Evolutionary conservation across 805 yeast species (phyloP).

Genomic region (Nakazawaea wyomingensis): DNA sequence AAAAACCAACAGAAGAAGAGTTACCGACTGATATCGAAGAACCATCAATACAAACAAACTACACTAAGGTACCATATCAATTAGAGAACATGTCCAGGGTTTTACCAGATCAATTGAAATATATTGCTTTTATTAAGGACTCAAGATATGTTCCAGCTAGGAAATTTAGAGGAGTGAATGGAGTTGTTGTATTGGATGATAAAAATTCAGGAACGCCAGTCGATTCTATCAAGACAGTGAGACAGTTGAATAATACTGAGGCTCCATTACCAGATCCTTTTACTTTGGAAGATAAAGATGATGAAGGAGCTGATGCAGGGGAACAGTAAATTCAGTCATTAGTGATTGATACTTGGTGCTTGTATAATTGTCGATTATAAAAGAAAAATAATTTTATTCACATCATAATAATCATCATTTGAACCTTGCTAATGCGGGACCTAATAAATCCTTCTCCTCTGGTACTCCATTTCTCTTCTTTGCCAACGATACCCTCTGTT

Average conservation of each 20-base stretch:
- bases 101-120: conserved; percentile 81
- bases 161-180: conserved; percentile 61
- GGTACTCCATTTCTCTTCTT: conserved; percentile 40
- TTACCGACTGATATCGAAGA: conserved; percentile 25
- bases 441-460: conserved; percentile 48
- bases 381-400: not conserved
- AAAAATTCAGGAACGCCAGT: conserved; percentile 53
- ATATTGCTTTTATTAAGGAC: conserved; percentile 69
- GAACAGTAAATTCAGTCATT: not conserved
- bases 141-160: conserved; percentile 81
- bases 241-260: conserved; percentile 68
- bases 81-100: conserved; percentile 82
- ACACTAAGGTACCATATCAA: conserved; percentile 61
- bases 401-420: conserved; percentile 10
- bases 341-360: not conserved
- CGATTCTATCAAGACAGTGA: conserved; percentile 73
- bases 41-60: conserved; percentile 42
- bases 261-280: conserved; percentile 75
- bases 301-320: conserved; percentile 32
- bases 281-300: conserved; percentile 51
- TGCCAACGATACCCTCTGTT: conserved; percentile 49
- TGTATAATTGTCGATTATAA: not conserved
- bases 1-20: conserved; percentile 13
- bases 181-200: conserved; percentile 70
- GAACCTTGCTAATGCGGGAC: conserved; percentile 47